Percentiles rank a stretch among this genome's conserved stretches.
Conservation (phyloP, 306 rosid species). For the Gleditsia sinensis region DNA sequence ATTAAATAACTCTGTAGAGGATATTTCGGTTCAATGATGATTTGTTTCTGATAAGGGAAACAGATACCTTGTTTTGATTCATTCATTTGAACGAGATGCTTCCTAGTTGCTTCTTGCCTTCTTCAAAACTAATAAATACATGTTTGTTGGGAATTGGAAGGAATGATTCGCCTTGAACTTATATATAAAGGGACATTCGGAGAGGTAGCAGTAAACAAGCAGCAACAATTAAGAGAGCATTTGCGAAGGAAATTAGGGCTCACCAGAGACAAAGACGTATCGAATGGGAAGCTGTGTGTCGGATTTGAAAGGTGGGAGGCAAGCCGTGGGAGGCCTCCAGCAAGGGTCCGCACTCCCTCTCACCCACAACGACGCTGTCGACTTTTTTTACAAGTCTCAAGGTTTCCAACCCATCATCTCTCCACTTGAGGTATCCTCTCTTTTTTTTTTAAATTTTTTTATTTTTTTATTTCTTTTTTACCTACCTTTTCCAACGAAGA, state of each 20-base stretch:
- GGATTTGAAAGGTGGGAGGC: constrained; percentile 62
- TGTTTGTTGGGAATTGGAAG: not conserved
- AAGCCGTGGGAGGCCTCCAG: constrained; percentile 55
- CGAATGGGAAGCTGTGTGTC: constrained; percentile 79
- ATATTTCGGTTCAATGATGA: no score
- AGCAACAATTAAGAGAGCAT: not conserved
- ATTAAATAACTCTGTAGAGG: no score
- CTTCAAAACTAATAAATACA: no score
- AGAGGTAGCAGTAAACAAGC: not conserved
- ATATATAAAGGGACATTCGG: not conserved
- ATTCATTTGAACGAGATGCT: no score
- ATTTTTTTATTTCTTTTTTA: not conserved
- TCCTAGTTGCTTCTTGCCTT: no score
- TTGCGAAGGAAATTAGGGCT: not conserved
- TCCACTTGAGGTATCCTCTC: constrained; percentile 49
- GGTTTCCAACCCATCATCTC: constrained; percentile 49
- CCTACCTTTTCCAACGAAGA: not conserved
- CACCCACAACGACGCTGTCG: constrained; percentile 76
- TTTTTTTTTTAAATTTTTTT: not conserved
- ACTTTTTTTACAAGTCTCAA: constrained; percentile 55
- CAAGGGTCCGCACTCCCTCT: not conserved
- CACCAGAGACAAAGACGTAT: not conserved
- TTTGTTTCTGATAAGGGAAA: no score
- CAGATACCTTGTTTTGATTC: no score
- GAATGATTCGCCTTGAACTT: not conserved